Evolutionary conservation across 2,329 filamentous ascomycete genomes (phyloP).

Genomic region (Calycina marina): DNA sequence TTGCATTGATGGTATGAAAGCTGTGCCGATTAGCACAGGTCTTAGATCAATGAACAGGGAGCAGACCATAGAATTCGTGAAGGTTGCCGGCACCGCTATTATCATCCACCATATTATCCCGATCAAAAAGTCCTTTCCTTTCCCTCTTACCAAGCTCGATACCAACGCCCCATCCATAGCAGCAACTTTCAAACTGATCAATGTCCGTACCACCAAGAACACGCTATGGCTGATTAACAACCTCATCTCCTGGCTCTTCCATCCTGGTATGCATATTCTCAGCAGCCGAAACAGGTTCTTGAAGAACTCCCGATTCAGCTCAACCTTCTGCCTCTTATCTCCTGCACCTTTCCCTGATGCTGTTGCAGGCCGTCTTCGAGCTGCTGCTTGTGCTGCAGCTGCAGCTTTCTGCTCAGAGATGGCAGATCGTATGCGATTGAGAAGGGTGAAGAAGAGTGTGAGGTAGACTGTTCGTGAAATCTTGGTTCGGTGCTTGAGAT

Average conservation of each 20-base stretch:
- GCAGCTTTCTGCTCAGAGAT: slow-evolving; percentile 87
- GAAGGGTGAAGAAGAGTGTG: slow-evolving; percentile 63
- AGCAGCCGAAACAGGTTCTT: slow-evolving; percentile 53
- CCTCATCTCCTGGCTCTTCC: slow-evolving; percentile 75
- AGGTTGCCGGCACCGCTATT: slow-evolving; percentile 87
- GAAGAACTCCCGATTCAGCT: slow-evolving; percentile 80
- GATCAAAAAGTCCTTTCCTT: slow-evolving; percentile 75
- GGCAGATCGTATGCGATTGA: slow-evolving; percentile 80
- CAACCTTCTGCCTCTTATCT: slow-evolving; percentile 59
- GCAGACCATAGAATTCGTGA: slow-evolving; percentile 93
- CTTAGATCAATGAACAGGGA: background rate
- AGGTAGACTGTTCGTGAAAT: slow-evolving; percentile 78
- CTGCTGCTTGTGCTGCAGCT: slow-evolving; percentile 49
- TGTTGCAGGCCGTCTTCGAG: slow-evolving; percentile 36
- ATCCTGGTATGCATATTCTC: slow-evolving; percentile 79
- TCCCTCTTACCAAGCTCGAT: slow-evolving; percentile 81
- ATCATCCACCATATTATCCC: slow-evolving; percentile 97
- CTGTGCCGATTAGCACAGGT: slow-evolving; percentile 28
- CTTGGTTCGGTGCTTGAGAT: slow-evolving; percentile 64
- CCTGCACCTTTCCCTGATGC: slow-evolving; percentile 24
- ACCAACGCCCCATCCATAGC: slow-evolving; percentile 91
- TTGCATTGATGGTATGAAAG: slow-evolving; percentile 95
- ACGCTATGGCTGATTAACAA: slow-evolving; percentile 82
- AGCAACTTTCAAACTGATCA: slow-evolving; percentile 91
- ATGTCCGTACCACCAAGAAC: slow-evolving; percentile 76